Evolutionary conservation across 495 filamentous ascomycete genomes (phyloP).

Genomic region (Delitschia confertaspora): DNA sequence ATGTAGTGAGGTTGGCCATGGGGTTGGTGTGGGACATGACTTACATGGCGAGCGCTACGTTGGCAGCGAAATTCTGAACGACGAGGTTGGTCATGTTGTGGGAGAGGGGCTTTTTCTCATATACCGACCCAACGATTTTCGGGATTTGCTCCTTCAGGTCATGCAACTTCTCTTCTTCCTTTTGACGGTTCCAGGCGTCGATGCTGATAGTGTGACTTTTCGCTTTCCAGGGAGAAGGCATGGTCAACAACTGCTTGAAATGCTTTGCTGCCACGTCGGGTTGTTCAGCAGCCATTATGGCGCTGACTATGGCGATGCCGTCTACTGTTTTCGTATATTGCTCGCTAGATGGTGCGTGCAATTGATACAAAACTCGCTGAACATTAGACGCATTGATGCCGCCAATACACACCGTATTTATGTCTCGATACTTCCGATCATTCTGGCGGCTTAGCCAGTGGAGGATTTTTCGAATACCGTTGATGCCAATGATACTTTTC

Average conservation of each 20-base stretch:
- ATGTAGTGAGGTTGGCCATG: background rate
- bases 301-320: slow-evolving; percentile 84
- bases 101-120: slow-evolving; percentile 58
- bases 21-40: slow-evolving; percentile 5
- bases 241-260: slow-evolving; percentile 44
- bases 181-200: slow-evolving; percentile 13
- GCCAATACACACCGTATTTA: slow-evolving; percentile 66
- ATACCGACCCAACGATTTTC: slow-evolving; percentile 49
- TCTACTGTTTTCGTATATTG: slow-evolving; percentile 46
- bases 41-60: slow-evolving; percentile 69
- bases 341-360: slow-evolving; percentile 29
- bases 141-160: background rate
- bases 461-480: slow-evolving; percentile 66
- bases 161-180: slow-evolving; percentile 25
- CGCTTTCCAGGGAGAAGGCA: slow-evolving; percentile 41
- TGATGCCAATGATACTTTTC: slow-evolving; percentile 71
- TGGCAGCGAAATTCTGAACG: slow-evolving; percentile 88
- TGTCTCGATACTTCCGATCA: background rate
- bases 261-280: slow-evolving; percentile 51
- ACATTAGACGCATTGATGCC: slow-evolving; percentile 76
- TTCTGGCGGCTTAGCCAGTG: slow-evolving; percentile 41
- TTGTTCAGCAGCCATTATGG: slow-evolving; percentile 65
- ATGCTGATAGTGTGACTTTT: slow-evolving; percentile 15
- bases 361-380: slow-evolving; percentile 54
- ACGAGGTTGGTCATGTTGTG: slow-evolving; percentile 97